Evolutionary conservation across 306 rosid genomes (phyloP).

Genomic region (Delonix regia): DNA sequence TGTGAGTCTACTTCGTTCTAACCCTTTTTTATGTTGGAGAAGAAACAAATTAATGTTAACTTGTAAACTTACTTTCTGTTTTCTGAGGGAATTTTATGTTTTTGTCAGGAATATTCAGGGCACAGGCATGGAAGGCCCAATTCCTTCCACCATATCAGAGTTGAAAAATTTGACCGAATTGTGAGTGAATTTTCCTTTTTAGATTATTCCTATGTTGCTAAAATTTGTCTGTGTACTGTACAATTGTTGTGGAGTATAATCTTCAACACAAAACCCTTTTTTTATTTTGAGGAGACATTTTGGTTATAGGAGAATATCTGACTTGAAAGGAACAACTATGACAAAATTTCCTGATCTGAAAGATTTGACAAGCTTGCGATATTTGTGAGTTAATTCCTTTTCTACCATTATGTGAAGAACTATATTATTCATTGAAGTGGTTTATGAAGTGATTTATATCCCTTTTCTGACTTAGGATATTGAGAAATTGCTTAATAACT

Average conservation of each 20-base stretch:
- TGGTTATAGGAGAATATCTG: slow-evolving; percentile 74
- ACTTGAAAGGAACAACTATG: slow-evolving; percentile 57
- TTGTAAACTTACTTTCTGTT: neutral
- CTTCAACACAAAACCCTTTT: neutral
- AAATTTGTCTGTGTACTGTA: too few relatives aligned
- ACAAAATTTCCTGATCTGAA: slow-evolving; percentile 59
- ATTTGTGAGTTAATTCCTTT: slow-evolving; percentile 57
- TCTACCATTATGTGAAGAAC: slow-evolving; percentile 1
- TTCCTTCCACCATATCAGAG: slow-evolving; percentile 57
- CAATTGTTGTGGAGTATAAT: neutral
- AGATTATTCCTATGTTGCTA: neutral
- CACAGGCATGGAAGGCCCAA: slow-evolving; percentile 73
- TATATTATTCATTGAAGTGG: neutral
- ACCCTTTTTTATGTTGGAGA: neutral
- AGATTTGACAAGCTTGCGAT: slow-evolving; percentile 37
- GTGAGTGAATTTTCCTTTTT: slow-evolving; percentile 46
- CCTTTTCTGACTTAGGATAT: slow-evolving; percentile 45
- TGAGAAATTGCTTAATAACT: slow-evolving; percentile 70
- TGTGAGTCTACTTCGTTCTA: slow-evolving; percentile 52
- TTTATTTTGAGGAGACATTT: slow-evolving; percentile 29
- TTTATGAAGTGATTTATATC: slow-evolving; percentile 24
- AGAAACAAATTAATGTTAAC: neutral
- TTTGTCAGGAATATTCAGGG: slow-evolving; percentile 72
- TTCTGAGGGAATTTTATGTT: neutral
- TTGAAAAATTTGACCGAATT: slow-evolving; percentile 46